phyloP scores from a whole-genome alignment of 2,329 filamentous ascomycete species.

The Geosmithia putterillii region DNA sequence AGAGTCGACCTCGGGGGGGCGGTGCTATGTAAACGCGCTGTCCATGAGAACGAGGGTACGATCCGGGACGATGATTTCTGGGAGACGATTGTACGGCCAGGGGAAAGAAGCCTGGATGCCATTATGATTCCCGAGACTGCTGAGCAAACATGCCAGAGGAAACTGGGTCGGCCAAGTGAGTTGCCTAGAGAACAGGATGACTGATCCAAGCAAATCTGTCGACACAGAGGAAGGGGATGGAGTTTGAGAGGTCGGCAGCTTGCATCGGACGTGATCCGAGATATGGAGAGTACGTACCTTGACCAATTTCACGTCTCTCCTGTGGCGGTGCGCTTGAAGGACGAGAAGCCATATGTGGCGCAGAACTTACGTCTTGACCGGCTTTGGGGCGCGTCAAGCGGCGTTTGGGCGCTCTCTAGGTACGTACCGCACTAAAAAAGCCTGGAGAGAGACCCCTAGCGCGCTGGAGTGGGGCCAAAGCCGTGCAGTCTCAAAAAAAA shows the following conservation, averaged over 20 bases:
- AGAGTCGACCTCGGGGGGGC: constrained; percentile 16
- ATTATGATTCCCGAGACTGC: background rate
- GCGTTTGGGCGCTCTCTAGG: background rate
- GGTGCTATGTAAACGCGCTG: background rate
- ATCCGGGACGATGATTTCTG: background rate
- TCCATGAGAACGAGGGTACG: background rate
- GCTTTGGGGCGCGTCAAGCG: no score
- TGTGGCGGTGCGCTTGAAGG: background rate
- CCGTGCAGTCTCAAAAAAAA: constrained; percentile 1
- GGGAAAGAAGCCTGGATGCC: background rate
- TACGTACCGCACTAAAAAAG: background rate
- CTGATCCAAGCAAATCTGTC: background rate
- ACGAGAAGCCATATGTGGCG: background rate
- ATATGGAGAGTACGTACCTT: background rate
- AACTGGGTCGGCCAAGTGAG: background rate
- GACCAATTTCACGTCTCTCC: background rate
- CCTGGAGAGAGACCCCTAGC: constrained; percentile 1
- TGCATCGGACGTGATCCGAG: background rate
- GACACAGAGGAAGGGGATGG: background rate
- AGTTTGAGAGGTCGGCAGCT: background rate
- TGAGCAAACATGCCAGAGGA: background rate
- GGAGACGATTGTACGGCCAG: background rate
- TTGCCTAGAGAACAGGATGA: background rate
- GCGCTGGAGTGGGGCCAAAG: background rate
- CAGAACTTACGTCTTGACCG: background rate